Base-by-base conservation (phyloP, 139 green algal genomes). In the Micromonas commoda region DNA sequence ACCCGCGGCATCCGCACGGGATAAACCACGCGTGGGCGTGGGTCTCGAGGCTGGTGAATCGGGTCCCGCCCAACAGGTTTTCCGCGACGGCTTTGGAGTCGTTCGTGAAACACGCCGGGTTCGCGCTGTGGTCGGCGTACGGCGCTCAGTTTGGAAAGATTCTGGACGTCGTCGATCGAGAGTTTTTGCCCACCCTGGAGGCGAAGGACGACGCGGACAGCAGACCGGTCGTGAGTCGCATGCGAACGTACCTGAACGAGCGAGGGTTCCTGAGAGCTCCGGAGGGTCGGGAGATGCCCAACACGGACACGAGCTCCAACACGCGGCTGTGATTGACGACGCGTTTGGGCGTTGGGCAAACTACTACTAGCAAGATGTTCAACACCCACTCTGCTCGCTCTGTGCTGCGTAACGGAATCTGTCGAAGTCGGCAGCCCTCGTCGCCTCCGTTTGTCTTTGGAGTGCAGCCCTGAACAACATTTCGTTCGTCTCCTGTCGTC, bases 31-130 rank as follows among this genome's bases (percentile, higher is more conserved):
- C 79, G 20, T 87, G 83, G 83, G 3, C 45, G 26, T 87, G 83
- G 83, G 60, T 84, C 19, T 66, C 82, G 2, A 73, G 82, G 16
- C 34, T 86, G 35, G 72, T 87, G 13, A 87, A 87, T 68, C 54
- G 71, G n/a, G 74, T 88, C 5, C 83, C 83, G 21, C 52, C 81
- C 65, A 87, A 87, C 69, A 70, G 83, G 2, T 34, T 60, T 9
- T 66, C 72, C 20, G 83, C 69, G 21, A 67, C 64, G 31, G 74
- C 82, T 6, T 64, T 87, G 61, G 72, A 87, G 31, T 54, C 51
- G 2, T 85, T 87, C 57, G 57, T 87, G 20, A 84, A 86, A 76
- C 66, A 78, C 32, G 83, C 83, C 21, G 83, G 83, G n/a, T 87
- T 85, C 38, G 52, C 54, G 13, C 34, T 87, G 64, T 21, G 74